A percentile compares a stretch with the other conserved stretches of the same genome.
phyloP scores from a whole-genome alignment of 2,329 filamentous ascomycete genomes.

The Aureobasidium leucospermi region DNA sequence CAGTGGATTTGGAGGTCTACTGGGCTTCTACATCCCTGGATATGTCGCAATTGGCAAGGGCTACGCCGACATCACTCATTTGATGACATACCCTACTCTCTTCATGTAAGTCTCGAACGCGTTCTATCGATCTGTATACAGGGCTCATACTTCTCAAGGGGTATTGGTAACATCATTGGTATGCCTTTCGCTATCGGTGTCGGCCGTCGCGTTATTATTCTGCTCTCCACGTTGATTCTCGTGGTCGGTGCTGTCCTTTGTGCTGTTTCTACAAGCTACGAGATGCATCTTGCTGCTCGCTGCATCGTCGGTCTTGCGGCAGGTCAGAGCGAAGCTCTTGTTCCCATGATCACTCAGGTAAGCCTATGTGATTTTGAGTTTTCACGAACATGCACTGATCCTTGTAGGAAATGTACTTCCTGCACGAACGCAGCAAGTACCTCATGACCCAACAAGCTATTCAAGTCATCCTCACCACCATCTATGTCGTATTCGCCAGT shows the following conservation, averaged over 20 bases:
- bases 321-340: conserved; percentile 21
- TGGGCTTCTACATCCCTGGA: conserved; percentile 35
- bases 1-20: conserved; percentile 36
- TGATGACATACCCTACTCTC: conserved; percentile 28
- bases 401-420: conserved; percentile 17
- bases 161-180: conserved; percentile 26
- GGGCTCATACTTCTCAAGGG: conserved; percentile 22
- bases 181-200: conserved; percentile 30
- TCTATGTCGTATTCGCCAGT: conserved; percentile 34
- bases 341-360: conserved; percentile 34
- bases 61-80: conserved; percentile 1
- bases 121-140: not conserved
- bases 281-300: conserved; percentile 24
- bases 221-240: conserved; percentile 24
- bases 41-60: conserved; percentile 26
- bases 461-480: conserved; percentile 33
- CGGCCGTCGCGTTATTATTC: conserved; percentile 27
- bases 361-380: not conserved
- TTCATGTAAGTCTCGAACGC: conserved; percentile 22
- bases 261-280: conserved; percentile 19
- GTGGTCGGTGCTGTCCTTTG: conserved; percentile 23
- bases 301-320: conserved; percentile 27
- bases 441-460: conserved; percentile 38
- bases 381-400: conserved; percentile 32
- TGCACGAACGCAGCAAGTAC: conserved; percentile 25